A percentile compares a stretch with the other conserved stretches of the same genome.
phyloP scores from a whole-genome alignment of 495 filamentous ascomycete species.

The Clavariopsis aquatica region DNA sequence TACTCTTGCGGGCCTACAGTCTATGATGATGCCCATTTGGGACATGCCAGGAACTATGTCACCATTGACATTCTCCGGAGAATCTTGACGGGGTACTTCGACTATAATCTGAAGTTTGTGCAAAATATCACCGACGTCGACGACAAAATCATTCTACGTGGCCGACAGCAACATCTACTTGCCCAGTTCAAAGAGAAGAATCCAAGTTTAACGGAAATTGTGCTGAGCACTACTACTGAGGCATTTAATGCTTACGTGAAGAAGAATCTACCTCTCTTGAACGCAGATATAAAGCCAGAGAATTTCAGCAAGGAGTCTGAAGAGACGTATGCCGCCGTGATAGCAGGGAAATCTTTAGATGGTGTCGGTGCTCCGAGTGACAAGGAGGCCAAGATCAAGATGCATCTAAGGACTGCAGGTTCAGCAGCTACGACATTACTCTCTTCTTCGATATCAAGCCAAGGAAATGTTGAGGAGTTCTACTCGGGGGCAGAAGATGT shows the following conservation, averaged over 20 bases:
- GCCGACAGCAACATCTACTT: conserved; percentile 74
- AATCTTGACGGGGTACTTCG: conserved; percentile 83
- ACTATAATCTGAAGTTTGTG: conserved; percentile 83
- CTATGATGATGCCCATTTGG: conserved; percentile 84
- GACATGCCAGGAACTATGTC: conserved; percentile 93
- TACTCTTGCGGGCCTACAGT: conserved; percentile 81
- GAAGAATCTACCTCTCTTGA: conserved; percentile 73
- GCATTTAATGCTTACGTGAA: conserved; percentile 74
- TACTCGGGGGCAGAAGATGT: conserved; percentile 61
- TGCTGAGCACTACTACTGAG: conserved; percentile 56
- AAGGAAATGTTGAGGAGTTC: conserved; percentile 53
- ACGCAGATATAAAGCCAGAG: conserved; percentile 48
- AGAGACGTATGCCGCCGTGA: conserved; percentile 57
- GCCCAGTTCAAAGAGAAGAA: conserved; percentile 53
- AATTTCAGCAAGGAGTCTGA: conserved; percentile 59
- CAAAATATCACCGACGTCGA: conserved; percentile 84
- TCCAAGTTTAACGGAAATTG: conserved; percentile 50
- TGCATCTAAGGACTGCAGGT: conserved; percentile 79
- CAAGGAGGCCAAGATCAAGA: conserved; percentile 83
- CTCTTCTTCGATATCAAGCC: conserved; percentile 20
- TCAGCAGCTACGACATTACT: conserved; percentile 42
- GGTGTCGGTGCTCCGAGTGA: conserved; percentile 64
- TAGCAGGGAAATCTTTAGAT: conserved; percentile 52
- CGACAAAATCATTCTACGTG: conserved; percentile 90
- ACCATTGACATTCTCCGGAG: conserved; percentile 88